Percentiles rank a stretch among this genome's conserved stretches.
phyloP scores from a whole-genome alignment of 306 rosid genomes.

The Alnus rubra region DNA sequence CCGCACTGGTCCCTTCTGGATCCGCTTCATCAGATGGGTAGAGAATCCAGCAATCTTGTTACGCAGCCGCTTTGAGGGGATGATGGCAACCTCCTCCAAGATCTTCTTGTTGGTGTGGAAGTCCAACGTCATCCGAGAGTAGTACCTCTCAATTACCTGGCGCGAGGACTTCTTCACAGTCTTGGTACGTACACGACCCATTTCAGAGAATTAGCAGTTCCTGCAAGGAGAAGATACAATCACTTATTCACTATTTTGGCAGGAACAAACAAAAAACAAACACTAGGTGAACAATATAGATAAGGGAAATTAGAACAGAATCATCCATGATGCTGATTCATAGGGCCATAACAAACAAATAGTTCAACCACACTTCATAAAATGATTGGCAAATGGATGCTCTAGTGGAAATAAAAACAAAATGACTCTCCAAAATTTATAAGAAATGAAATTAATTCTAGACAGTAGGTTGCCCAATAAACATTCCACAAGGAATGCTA shows the following conservation, averaged over 20 bases:
- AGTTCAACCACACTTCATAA: background rate
- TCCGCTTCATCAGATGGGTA: constrained; percentile 44
- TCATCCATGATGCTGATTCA: background rate
- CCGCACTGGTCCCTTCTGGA: constrained; percentile 45
- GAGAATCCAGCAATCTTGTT: constrained; percentile 51
- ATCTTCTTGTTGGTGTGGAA: constrained; percentile 50
- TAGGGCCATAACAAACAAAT: background rate
- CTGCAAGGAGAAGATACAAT: background rate
- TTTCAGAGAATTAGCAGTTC: constrained; percentile 4
- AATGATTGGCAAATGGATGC: background rate
- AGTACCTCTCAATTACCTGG: constrained; percentile 43
- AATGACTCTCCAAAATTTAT: background rate
- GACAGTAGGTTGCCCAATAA: background rate
- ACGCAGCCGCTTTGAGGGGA: constrained; percentile 43
- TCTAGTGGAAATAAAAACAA: background rate
- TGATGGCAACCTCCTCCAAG: constrained; percentile 43
- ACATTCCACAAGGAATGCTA: background rate
- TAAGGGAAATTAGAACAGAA: background rate
- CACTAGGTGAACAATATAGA: background rate
- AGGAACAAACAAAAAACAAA: no score
- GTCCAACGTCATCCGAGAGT: constrained; percentile 43
- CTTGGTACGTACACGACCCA: constrained; percentile 49
- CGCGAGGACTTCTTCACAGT: constrained; percentile 47
- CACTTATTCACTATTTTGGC: background rate
- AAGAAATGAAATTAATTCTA: background rate